phyloP scores from a whole-genome alignment of 257 asterid species.

The Hygrophila difformis region DNA sequence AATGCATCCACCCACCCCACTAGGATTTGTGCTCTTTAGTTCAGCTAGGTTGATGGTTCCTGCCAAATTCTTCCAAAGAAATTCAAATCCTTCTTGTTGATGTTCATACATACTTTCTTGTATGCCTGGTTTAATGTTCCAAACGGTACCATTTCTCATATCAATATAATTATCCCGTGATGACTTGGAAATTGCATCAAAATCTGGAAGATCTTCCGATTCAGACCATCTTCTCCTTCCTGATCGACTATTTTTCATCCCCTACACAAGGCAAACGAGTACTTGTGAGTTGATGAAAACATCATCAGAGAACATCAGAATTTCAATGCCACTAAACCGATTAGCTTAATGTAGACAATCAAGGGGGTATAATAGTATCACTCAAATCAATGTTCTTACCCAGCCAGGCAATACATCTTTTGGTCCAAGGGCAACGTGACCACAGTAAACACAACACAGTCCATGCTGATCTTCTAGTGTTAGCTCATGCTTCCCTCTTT shows the following conservation, averaged over 20 bases:
- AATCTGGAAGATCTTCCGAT: conserved; percentile 2
- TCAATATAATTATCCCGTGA: conserved; percentile 4
- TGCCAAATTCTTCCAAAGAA: conserved; percentile 52
- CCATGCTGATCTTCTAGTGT: conserved; percentile 30
- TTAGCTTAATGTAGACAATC: too few relatives aligned
- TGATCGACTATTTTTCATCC: neutral
- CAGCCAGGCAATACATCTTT: conserved; percentile 36
- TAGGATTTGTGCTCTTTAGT: conserved; percentile 18
- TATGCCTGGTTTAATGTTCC: conserved; percentile 38
- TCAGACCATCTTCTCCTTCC: neutral
- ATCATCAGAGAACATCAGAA: neutral
- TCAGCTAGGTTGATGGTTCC: conserved; percentile 35
- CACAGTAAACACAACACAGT: conserved; percentile 25
- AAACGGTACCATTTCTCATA: conserved; percentile 29
- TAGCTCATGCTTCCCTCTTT: conserved; percentile 36
- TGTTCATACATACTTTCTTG: conserved; percentile 37
- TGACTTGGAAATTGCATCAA: conserved; percentile 14
- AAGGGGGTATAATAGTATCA: too few relatives aligned
- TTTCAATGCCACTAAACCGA: neutral
- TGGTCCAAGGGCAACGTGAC: conserved; percentile 25
- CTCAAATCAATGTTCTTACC: conserved; percentile 30
- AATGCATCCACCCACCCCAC: conserved; percentile 57
- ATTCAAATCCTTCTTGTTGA: conserved; percentile 61
- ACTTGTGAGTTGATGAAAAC: neutral
- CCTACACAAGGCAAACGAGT: too few relatives aligned